Percentiles rank a stretch among this genome's conserved stretches.
These are phyloP conservation scores for Penicillium freii DNA, from an alignment of 2,329 filamentous ascomycete genomes.

Conservation along the genomic window DNA sequence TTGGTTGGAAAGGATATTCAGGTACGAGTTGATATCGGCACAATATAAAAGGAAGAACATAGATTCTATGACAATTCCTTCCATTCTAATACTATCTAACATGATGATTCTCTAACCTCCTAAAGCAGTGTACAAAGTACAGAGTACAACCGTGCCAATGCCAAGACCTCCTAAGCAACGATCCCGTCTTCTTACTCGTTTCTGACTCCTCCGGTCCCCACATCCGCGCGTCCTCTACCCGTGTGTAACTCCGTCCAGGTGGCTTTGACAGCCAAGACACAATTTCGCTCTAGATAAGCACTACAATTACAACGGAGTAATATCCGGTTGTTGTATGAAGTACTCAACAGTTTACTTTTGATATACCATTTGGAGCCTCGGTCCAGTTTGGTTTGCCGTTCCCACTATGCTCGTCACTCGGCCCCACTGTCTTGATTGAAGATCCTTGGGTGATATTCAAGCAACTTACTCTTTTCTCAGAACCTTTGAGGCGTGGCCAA, in stretches of 20 bases:
- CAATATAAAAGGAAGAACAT: not conserved
- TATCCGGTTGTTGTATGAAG: not conserved
- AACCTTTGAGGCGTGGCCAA: not conserved
- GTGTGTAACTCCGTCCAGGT: not conserved
- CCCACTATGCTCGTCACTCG: not conserved
- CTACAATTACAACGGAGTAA: not conserved
- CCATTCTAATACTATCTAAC: not conserved
- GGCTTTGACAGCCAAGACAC: conserved; percentile 3
- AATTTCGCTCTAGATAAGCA: not conserved
- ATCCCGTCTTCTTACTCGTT: conserved; percentile 13
- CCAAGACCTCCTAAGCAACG: conserved; percentile 14
- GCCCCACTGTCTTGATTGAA: not conserved
- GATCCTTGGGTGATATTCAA: not conserved
- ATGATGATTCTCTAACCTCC: not conserved
- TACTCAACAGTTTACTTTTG: not conserved
- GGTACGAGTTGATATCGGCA: not conserved
- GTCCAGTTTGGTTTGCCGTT: not conserved
- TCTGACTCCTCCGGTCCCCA: conserved; percentile 14
- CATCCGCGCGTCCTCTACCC: conserved; percentile 22
- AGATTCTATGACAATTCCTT: not conserved
- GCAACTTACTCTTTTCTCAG: not conserved
- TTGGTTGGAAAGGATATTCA: not conserved
- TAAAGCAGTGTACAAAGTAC: not conserved
- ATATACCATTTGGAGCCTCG: not conserved
- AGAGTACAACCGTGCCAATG: conserved; percentile 2